phyloP scores from a whole-genome alignment of 768 basidiomycete species.

The Boletus pseudopeckii region DNA sequence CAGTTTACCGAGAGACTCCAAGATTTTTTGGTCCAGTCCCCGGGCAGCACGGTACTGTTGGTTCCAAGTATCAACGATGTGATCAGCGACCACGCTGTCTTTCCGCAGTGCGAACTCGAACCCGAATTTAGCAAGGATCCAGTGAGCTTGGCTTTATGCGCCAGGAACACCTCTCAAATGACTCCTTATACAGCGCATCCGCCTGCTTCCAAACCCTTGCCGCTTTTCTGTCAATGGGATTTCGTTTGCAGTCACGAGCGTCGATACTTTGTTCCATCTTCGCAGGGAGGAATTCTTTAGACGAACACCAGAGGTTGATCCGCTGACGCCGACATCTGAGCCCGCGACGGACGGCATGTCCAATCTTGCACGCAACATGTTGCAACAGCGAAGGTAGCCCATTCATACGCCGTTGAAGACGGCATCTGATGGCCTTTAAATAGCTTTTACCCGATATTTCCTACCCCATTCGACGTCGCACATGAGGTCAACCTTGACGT shows the following conservation, averaged over 20 bases:
- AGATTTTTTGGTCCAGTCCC: slow-evolving; percentile 55
- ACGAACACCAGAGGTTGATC: slow-evolving; percentile 58
- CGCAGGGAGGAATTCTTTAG: slow-evolving; percentile 78
- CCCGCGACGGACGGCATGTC: slow-evolving; percentile 70
- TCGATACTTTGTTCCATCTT: slow-evolving; percentile 88
- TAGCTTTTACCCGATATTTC: slow-evolving; percentile 96
- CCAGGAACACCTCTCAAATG: neutral
- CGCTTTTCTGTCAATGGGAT: slow-evolving; percentile 84
- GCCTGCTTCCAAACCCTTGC: slow-evolving; percentile 81
- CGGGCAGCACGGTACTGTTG: slow-evolving; percentile 69
- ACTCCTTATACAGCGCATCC: slow-evolving; percentile 56
- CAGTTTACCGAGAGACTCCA: slow-evolving; percentile 58
- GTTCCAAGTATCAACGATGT: slow-evolving; percentile 84
- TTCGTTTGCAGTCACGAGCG: slow-evolving; percentile 73
- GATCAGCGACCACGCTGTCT: slow-evolving; percentile 73
- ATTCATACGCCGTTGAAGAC: neutral
- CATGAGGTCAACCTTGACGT: slow-evolving; percentile 89
- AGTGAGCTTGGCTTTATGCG: slow-evolving; percentile 37
- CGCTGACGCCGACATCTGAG: slow-evolving; percentile 43
- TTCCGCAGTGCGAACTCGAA: slow-evolving; percentile 73
- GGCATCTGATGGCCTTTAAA: neutral
- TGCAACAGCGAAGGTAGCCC: slow-evolving; percentile 81
- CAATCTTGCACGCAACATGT: slow-evolving; percentile 70
- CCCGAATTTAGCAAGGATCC: slow-evolving; percentile 43
- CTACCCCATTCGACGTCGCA: slow-evolving; percentile 68